These are phyloP conservation scores for Mortierella sp. DNA, from an alignment of 371 early-diverging fungal species.

Conservation along the genomic window DNA sequence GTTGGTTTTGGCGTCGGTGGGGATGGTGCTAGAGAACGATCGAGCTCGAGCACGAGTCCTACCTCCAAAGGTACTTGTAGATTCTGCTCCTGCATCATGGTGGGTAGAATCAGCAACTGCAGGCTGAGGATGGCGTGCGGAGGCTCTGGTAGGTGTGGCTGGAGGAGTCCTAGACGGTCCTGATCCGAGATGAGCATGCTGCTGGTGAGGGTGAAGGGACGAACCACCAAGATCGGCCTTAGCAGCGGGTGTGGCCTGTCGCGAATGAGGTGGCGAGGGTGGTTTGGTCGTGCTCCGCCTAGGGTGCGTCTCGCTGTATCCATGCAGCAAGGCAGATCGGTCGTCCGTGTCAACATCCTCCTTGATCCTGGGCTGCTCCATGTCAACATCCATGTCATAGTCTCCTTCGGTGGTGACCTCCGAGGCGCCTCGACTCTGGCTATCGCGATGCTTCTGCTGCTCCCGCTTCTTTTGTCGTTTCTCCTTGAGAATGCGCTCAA, in stretches of 20 bases:
- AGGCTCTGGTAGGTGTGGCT: constrained; percentile 34
- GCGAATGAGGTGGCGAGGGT: constrained; percentile 43
- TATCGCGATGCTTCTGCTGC: constrained; percentile 20
- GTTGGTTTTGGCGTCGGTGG: constrained; percentile 16
- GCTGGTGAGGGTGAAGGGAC: neutral
- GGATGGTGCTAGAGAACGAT: constrained; percentile 27
- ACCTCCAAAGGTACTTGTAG: constrained; percentile 1
- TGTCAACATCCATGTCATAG: neutral
- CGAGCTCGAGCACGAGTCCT: constrained; percentile 25
- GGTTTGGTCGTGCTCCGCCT: constrained; percentile 4
- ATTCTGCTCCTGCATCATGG: neutral
- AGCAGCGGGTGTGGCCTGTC: constrained; percentile 32
- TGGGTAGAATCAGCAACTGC: neutral
- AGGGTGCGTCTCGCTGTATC: neutral
- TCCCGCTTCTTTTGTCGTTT: constrained; percentile 40
- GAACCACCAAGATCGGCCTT: constrained; percentile 15
- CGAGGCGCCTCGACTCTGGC: constrained; percentile 15
- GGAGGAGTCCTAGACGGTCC: constrained; percentile 36
- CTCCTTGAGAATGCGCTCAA: constrained; percentile 39
- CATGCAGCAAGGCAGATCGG: neutral
- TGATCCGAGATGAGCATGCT: neutral
- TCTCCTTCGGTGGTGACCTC: constrained; percentile 20
- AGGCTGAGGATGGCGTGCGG: neutral
- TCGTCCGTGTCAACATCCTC: constrained; percentile 10
- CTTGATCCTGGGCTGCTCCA: constrained; percentile 11